Percentiles rank a stretch among this genome's conserved stretches.
phyloP scores from a whole-genome alignment of 2,329 filamentous ascomycete species.

The Cytospora mali region DNA sequence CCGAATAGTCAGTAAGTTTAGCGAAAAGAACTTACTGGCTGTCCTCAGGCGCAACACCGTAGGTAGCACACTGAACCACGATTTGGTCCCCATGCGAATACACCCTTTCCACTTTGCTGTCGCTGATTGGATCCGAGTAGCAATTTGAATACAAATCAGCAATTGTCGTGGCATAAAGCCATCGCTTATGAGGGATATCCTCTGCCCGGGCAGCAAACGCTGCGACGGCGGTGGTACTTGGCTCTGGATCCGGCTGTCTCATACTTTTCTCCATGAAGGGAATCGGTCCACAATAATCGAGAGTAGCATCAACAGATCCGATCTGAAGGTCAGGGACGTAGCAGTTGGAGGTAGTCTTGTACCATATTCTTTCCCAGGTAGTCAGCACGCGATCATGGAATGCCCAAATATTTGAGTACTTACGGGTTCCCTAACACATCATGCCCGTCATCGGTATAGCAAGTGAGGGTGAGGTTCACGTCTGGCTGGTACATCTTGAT shows the following conservation, averaged over 20 bases:
- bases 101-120: neutral
- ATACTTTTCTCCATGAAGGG: conserved; percentile 27
- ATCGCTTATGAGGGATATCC: conserved; percentile 11
- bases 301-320: conserved; percentile 15
- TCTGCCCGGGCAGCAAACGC: neutral
- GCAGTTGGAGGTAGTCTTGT: conserved; percentile 26
- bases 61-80: conserved; percentile 26
- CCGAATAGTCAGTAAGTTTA: neutral
- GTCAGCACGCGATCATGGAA: neutral
- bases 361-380: conserved; percentile 12
- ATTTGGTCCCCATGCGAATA: conserved; percentile 19
- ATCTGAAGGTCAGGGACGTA: conserved; percentile 25
- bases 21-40: conserved; percentile 1
- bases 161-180: conserved; percentile 25
- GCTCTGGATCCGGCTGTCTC: conserved; percentile 21
- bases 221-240: neutral
- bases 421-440: conserved; percentile 17
- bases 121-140: conserved; percentile 15
- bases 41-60: conserved; percentile 9
- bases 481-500: conserved; percentile 28
- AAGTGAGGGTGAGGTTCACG: conserved; percentile 26
- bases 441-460: conserved; percentile 12
- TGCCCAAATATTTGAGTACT: neutral
- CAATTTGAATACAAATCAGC: conserved; percentile 16
- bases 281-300: conserved; percentile 26